Base-by-base conservation (phyloP, 2,329 filamentous ascomycete species). In the Neospermospora avenae region DNA sequence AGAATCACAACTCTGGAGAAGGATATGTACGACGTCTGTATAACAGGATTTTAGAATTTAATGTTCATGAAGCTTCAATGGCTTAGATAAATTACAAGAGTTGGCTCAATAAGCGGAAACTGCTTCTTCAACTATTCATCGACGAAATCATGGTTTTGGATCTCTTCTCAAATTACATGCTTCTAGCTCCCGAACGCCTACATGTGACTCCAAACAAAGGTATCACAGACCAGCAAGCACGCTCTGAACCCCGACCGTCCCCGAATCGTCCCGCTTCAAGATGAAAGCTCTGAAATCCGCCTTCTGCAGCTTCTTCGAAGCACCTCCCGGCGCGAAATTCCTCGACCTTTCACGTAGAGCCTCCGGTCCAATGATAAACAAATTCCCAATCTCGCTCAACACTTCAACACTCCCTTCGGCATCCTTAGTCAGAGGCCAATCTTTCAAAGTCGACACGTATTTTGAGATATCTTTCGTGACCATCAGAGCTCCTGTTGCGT, bases 381-480 rank as follows among this genome's bases (percentile, higher is more conserved):
- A 77, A 71, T 93, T 97, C 11, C 93, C 93, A 60, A 99, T 91
- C 78, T 99, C 95, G 25, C 91, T 88, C 62, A 99, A 77, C 48
- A 96, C 84, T 77, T 99, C 93, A 66, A 97, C 84, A 57, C 85
- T 84, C 24, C 81, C 81, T 67, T 84, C 82, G 52, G 86, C 84
- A 42, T 89, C 85, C 68, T 86, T 87, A 56, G 83, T 81, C 42
- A 93, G 79, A 28, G 89, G 84, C 91, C 92, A 98, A 35, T 86
- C 86, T 63, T 90, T 86, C 65, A 99, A 81, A 11, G 96, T 85
- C 62, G 93, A 88, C 8, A 90, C 89, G 74, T 99, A 99, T 72
- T 91, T 92, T 37, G 91, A 91, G 74, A 98, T 93, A 73, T 99
- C 95, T 77, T 98, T 96, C 37, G 89, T 93, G 25, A 98, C 91